A percentile compares a stretch with the other conserved stretches of the same genome.
phyloP scores from a whole-genome alignment of 139 green algal species.

The Chlamydomonas eustigma region DNA sequence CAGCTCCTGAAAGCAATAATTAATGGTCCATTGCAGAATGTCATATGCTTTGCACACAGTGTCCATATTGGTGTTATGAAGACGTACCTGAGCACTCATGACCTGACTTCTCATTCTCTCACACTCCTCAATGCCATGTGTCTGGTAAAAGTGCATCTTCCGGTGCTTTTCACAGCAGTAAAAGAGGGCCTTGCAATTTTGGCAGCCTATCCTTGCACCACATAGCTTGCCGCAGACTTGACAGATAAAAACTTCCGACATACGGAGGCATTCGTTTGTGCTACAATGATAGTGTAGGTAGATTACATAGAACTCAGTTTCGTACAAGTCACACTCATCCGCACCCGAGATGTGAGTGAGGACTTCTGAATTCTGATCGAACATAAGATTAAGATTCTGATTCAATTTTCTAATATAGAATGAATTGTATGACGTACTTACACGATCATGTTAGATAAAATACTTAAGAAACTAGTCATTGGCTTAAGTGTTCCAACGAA shows the following conservation, averaged over 20 bases:
- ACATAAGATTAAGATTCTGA: no score
- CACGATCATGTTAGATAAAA: no score
- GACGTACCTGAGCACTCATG: background rate
- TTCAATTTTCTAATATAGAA: no score
- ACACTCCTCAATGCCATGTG: background rate
- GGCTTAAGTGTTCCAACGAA: background rate
- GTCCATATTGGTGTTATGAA: no score
- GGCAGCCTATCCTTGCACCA: background rate
- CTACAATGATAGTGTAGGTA: no score
- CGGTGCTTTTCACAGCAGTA: constrained; percentile 11
- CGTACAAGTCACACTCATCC: no score
- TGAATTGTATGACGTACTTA: no score
- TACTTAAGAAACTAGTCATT: background rate
- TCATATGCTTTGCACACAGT: no score
- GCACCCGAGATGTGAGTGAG: no score
- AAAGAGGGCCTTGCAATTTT: background rate
- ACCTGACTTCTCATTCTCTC: constrained; percentile 1
- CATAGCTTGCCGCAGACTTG: background rate
- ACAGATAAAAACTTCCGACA: background rate
- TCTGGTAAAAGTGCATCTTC: background rate
- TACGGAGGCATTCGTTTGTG: no score
- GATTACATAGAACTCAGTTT: no score
- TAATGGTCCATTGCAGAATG: background rate
- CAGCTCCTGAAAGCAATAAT: background rate
- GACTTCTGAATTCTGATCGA: no score